Percentiles rank a stretch among this genome's conserved stretches.
phyloP scores from a whole-genome alignment of 306 rosid genomes.

The Corylus americana region DNA sequence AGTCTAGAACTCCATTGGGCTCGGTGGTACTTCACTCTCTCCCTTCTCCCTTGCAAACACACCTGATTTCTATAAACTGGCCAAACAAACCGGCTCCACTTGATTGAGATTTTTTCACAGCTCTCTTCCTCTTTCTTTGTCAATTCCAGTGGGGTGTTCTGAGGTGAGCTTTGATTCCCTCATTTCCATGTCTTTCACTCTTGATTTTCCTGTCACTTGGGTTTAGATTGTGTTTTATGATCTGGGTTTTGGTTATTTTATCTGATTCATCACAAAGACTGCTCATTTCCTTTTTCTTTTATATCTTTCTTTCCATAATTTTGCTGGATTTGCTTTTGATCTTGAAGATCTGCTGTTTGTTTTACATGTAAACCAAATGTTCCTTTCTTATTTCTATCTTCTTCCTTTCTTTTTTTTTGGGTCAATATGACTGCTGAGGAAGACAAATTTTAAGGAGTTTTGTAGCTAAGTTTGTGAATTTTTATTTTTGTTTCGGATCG shows the following conservation, averaged over 20 bases:
- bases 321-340: slow-evolving; percentile 9
- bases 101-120: neutral
- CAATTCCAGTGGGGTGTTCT: slow-evolving; percentile 37
- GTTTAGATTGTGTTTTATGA: neutral
- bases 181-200: neutral
- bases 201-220: too few species aligned
- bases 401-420: neutral
- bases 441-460: neutral
- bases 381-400: neutral
- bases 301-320: neutral
- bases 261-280: neutral
- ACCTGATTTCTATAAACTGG: neutral
- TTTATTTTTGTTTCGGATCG: slow-evolving; percentile 5
- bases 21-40: neutral
- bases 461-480: neutral
- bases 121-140: neutral
- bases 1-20: neutral
- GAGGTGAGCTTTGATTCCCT: slow-evolving; percentile 35
- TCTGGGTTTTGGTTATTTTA: slow-evolving; percentile 10
- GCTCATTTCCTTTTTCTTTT: neutral
- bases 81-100: neutral
- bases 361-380: neutral
- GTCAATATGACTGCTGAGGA: neutral
- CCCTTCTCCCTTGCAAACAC: neutral
- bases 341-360: slow-evolving; percentile 11